These are phyloP conservation scores for Globisporangium barbulae DNA, from an alignment of 352 stramenopile species.

Conservation along the genomic window DNA sequence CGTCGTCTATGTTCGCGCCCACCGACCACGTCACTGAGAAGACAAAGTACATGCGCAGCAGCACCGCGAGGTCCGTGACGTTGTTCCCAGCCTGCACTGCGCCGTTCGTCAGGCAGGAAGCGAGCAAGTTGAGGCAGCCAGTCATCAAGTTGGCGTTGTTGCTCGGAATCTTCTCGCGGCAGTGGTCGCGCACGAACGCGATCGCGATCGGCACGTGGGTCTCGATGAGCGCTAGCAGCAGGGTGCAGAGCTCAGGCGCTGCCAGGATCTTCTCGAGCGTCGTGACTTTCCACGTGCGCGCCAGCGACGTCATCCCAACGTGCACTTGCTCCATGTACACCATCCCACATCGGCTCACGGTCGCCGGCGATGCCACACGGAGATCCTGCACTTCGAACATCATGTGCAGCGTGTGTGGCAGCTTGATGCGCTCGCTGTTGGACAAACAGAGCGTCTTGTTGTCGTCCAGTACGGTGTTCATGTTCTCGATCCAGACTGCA, in stretches of 20 bases:
- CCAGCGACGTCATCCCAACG: conserved; percentile 69
- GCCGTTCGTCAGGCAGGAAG: conserved; percentile 56
- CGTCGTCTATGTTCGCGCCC: conserved; percentile 86
- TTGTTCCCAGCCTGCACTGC: conserved; percentile 37
- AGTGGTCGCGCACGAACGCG: conserved; percentile 88
- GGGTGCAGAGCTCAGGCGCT: conserved; percentile 48
- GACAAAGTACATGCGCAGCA: conserved; percentile 88
- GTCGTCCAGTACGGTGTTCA: conserved; percentile 88
- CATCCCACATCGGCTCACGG: conserved; percentile 89
- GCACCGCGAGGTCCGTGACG: conserved; percentile 43
- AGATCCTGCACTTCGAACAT: conserved; percentile 93
- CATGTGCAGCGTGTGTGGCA: conserved; percentile 87
- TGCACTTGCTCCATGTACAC: conserved; percentile 93
- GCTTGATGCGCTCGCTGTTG: conserved; percentile 87
- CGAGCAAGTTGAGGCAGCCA: conserved; percentile 85
- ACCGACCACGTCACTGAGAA: conserved; percentile 85
- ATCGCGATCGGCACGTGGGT: conserved; percentile 80
- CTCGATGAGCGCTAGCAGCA: conserved; percentile 77
- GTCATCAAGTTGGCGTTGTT: conserved; percentile 89
- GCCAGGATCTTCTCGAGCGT: conserved; percentile 69
- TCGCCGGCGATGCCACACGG: conserved; percentile 84
- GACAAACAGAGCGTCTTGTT: conserved; percentile 87
- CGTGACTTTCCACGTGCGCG: conserved; percentile 71
- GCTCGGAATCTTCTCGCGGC: conserved; percentile 83
- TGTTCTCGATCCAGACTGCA: conserved; percentile 93